Evolutionary conservation across 1,139 yeast species (phyloP).

Genomic region (Suhomyces chickasaworum): DNA sequence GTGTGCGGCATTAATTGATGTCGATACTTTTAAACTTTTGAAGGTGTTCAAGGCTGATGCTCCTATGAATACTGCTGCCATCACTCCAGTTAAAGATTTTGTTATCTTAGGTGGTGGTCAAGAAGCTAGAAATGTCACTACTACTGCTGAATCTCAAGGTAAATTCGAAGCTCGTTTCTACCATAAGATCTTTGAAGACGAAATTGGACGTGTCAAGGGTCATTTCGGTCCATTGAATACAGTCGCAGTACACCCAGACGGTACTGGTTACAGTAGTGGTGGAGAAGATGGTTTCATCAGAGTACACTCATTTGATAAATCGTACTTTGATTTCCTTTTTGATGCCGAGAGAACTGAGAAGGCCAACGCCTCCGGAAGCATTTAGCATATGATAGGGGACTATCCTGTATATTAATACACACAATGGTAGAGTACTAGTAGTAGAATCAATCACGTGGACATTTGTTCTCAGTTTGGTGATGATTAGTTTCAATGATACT

Average conservation of each 20-base stretch:
- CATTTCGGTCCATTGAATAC: slow-evolving; percentile 98
- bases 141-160: slow-evolving; percentile 92
- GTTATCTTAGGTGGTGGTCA: slow-evolving; percentile 99
- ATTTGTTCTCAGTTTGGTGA: too few relatives aligned
- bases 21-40: slow-evolving; percentile 69
- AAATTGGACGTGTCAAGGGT: slow-evolving; percentile 95
- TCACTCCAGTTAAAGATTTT: slow-evolving; percentile 89
- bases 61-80: slow-evolving; percentile 93
- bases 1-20: slow-evolving; percentile 77
- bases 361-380: slow-evolving; percentile 41
- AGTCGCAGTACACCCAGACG: slow-evolving; percentile 92
- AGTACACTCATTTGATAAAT: slow-evolving; percentile 89
- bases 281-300: slow-evolving; percentile 98
- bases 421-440: slow-evolving; percentile 1
- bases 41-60: slow-evolving; percentile 87
- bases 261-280: slow-evolving; percentile 91
- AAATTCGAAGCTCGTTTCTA: slow-evolving; percentile 95
- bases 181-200: slow-evolving; percentile 94
- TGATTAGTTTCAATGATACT: too few relatives aligned
- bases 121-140: slow-evolving; percentile 97
- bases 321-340: slow-evolving; percentile 88
- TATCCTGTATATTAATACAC: slow-evolving; percentile 13
- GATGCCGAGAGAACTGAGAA: slow-evolving; percentile 79
- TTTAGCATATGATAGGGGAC: slow-evolving; percentile 14
- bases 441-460: too few relatives aligned